Base-by-base conservation (phyloP, 2,329 filamentous ascomycete species). In the Trichophyton mentagrophytes region DNA sequence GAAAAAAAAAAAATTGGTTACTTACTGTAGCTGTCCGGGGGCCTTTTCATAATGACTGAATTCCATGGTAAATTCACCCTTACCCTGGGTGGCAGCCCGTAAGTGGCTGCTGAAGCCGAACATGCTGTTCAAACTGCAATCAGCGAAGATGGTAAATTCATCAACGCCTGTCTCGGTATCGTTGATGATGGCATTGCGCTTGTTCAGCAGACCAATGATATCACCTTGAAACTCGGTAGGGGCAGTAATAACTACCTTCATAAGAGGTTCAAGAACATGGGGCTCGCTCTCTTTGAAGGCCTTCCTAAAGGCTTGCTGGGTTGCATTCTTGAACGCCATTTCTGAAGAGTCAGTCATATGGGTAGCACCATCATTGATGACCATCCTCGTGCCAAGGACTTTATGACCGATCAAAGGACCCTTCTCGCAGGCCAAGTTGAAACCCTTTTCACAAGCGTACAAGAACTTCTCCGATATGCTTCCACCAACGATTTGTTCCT, bases 41-140 rank as follows among this genome's bases (percentile, higher is more conserved):
- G 93, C 90, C 58, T 90, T 81, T 59, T 88, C 85, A 70, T 99
- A 99, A 78, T 97, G 93, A 74, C 88, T 93, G 71, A 99, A 99
- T 77, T 99, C 93, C 93, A 99, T 97, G 69, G 83, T 88, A 72
- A 96, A 99, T 78, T 99, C 93, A 69, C 93, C 93, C 82, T 99
- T 99, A 64, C 93, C 93, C 78, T 99, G 93, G 1, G 91, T 97
- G 22, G 91, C 89, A 13, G 93, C 93, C 68, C 93, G 84, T 66
- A 99, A 77, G 76, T 96, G 89, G 47, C 86, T 89, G 69, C 86
- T 91, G 78, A 99, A 97, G 65, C 93, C 93, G 73, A 99, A 99
- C 93, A 99, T 99, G 73, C 87, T 85, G 74, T 97, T 96, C 72
- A 99, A 76, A 72, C 87, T 91, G 79, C 90, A 96, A 77, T 97